A percentile compares a stretch with the other conserved stretches of the same genome.
phyloP scores from a whole-genome alignment of 495 filamentous ascomycete species.

The Podospora pseudocomata region DNA sequence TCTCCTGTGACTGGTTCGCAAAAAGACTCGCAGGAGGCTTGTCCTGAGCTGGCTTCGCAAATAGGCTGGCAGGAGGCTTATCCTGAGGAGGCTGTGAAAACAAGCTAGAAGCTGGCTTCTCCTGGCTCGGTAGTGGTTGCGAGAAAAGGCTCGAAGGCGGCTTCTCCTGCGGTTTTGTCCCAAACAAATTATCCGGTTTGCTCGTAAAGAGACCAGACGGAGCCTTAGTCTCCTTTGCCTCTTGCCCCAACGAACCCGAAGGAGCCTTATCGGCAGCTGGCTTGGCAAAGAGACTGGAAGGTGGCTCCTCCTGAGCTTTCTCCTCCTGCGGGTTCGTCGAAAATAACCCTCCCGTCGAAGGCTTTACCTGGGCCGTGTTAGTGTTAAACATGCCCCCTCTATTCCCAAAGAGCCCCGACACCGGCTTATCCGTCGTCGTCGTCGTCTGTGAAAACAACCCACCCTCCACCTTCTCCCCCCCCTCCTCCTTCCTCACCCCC shows the following conservation, averaged over 20 bases:
- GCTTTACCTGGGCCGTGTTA: too few relatives aligned
- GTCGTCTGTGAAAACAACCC: not conserved
- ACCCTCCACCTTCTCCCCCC: not conserved
- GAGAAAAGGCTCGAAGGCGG: not conserved
- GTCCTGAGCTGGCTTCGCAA: not conserved
- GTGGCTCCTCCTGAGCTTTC: not conserved
- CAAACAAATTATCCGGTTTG: not conserved
- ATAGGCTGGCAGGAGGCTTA: not conserved
- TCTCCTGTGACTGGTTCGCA: not conserved
- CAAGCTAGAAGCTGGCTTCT: not conserved
- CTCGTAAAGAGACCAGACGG: too few relatives aligned
- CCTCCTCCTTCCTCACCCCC: not conserved
- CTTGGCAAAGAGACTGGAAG: not conserved
- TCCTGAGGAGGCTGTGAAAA: not conserved
- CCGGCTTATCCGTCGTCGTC: too few relatives aligned
- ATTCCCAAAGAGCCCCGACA: too few relatives aligned
- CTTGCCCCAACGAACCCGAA: not conserved
- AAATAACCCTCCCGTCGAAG: too few relatives aligned
- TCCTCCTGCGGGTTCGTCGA: not conserved
- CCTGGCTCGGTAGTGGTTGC: not conserved
- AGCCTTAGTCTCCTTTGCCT: not conserved
- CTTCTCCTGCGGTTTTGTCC: not conserved
- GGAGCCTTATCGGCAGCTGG: not conserved
- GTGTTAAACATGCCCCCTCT: too few relatives aligned
- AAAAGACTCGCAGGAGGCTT: slow-evolving; percentile 1